phyloP scores from a whole-genome alignment of 2,329 filamentous ascomycete genomes.

The Magnaporthiopsis rhizophila region DNA sequence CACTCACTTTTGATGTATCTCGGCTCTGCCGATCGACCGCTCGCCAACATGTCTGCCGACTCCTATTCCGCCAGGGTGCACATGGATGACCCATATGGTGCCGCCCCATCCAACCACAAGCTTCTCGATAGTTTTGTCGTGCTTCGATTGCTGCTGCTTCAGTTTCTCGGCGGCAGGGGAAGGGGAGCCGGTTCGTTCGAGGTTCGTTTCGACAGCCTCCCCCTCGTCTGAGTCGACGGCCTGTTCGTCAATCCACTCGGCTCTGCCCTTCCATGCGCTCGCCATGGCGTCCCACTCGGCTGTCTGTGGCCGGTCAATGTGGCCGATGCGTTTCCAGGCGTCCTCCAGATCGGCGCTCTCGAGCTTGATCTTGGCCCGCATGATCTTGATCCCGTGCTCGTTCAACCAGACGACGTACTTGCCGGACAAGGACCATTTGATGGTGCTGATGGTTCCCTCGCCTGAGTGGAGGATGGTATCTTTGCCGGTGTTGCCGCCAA shows the following conservation, averaged over 20 bases:
- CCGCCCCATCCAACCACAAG: constrained; percentile 92
- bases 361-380: constrained; percentile 79
- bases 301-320: constrained; percentile 80
- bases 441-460: constrained; percentile 82
- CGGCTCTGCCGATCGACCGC: constrained; percentile 67
- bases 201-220: constrained; percentile 16
- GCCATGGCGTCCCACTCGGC: constrained; percentile 95
- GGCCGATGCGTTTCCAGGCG: constrained; percentile 90
- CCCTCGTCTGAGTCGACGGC: constrained; percentile 67
- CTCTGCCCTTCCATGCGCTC: constrained; percentile 83
- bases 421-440: constrained; percentile 91
- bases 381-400: constrained; percentile 95
- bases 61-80: constrained; percentile 66
- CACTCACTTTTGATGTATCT: constrained; percentile 84
- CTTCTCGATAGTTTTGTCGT: constrained; percentile 56
- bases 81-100: constrained; percentile 91
- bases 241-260: constrained; percentile 87
- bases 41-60: constrained; percentile 61
- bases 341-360: constrained; percentile 69
- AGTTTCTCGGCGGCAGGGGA: constrained; percentile 40
- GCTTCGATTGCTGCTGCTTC: constrained; percentile 39
- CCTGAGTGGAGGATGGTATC: constrained; percentile 86
- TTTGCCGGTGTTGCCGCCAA: constrained; percentile 70
- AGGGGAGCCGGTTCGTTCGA: constrained; percentile 20
- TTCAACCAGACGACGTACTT: constrained; percentile 94